These are phyloP conservation scores for Pleurotus giganteus DNA, from an alignment of 768 basidiomycete species.

Conservation along the genomic window DNA sequence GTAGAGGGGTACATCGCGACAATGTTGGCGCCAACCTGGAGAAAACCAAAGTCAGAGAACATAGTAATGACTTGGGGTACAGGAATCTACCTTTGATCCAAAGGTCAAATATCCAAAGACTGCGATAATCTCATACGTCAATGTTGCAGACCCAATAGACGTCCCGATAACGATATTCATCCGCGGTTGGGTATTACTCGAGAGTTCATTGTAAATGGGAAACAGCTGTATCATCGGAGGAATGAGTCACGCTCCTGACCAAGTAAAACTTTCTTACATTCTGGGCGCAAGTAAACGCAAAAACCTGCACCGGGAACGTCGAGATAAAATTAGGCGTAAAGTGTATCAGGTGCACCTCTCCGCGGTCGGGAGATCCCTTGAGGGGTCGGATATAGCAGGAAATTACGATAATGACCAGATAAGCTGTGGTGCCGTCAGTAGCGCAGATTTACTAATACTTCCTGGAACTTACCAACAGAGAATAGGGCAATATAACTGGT, in stretches of 20 bases:
- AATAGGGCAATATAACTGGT: slow-evolving; percentile 91
- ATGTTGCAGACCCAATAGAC: slow-evolving; percentile 80
- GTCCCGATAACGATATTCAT: slow-evolving; percentile 88
- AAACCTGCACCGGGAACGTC: slow-evolving; percentile 91
- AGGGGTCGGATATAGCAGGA: slow-evolving; percentile 76
- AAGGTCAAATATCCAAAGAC: slow-evolving; percentile 93
- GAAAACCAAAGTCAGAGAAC: slow-evolving; percentile 8
- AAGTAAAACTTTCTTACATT: slow-evolving; percentile 54
- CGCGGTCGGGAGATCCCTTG: slow-evolving; percentile 56
- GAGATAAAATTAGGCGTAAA: slow-evolving; percentile 78
- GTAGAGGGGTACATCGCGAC: slow-evolving; percentile 93
- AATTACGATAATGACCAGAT: slow-evolving; percentile 78
- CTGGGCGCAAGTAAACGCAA: slow-evolving; percentile 90
- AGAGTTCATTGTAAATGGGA: slow-evolving; percentile 91
- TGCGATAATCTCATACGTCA: slow-evolving; percentile 87
- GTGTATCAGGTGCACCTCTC: slow-evolving; percentile 69
- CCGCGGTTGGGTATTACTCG: slow-evolving; percentile 71
- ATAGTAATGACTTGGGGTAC: neutral
- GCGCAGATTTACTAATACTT: neutral
- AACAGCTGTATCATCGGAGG: slow-evolving; percentile 58
- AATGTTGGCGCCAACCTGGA: slow-evolving; percentile 84
- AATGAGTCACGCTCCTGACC: slow-evolving; percentile 2
- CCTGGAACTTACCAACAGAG: slow-evolving; percentile 67
- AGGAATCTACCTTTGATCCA: slow-evolving; percentile 65
- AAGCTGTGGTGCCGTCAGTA: slow-evolving; percentile 42